phyloP scores from a whole-genome alignment of 108 stramenopile species.

The Stephanodiscus triporus region DNA sequence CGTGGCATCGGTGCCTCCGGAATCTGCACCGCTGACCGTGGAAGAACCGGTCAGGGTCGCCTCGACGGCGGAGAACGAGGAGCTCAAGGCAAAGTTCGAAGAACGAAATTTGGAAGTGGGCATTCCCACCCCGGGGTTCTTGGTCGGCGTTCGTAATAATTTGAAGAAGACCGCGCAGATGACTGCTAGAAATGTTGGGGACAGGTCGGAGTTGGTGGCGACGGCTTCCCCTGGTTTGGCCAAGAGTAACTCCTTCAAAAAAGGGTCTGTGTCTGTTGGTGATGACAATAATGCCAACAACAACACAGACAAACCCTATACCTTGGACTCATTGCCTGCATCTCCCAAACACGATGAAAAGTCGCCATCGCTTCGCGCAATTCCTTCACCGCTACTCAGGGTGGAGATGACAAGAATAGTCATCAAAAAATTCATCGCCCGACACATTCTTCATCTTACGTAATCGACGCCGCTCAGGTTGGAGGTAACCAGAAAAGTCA shows the following conservation, averaged over 20 bases:
- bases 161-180: slow-evolving; percentile 23
- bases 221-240: not conserved
- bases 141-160: slow-evolving; percentile 30
- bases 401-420: not conserved
- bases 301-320: too few species aligned
- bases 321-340: too few species aligned
- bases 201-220: not conserved
- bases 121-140: slow-evolving; percentile 40
- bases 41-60: not conserved
- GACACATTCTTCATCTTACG: not conserved
- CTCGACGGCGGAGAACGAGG: not conserved
- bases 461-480: not conserved
- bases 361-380: not conserved
- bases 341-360: too few species aligned
- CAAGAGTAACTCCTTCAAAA: not conserved
- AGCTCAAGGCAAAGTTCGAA: slow-evolving; percentile 1
- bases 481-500: too few species aligned
- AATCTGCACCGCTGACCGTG: not conserved
- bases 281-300: too few species aligned
- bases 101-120: slow-evolving; percentile 35
- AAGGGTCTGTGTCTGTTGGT: not conserved
- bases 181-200: not conserved
- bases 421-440: not conserved
- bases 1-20: not conserved
- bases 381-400: not conserved